Evolutionary conservation across 805 yeast species (phyloP), one percentile per base, ranked within the genome.

Genomic region (Suhomyces sp.): DNA sequence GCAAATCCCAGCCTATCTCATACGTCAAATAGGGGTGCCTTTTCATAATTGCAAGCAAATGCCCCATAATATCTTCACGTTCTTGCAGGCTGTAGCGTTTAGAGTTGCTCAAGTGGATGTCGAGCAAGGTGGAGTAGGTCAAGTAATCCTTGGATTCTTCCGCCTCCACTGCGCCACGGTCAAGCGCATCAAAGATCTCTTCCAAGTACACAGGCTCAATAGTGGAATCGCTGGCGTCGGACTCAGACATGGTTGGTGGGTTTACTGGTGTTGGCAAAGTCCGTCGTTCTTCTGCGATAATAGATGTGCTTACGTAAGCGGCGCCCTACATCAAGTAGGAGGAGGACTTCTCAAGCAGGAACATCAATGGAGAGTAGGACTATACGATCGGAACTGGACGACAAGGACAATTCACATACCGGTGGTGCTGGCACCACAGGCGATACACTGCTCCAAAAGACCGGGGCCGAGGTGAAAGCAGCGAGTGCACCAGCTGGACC

Each of bases 1-100:
- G 97, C n/a, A 92, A 64, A 67, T 92, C 97, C 97, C 97, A 92
- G 2, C 96, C 96, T 55, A 91, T 83, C 58, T 86, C 87, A 44
- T 79, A 75, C 0, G 84, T 73, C 29, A 90, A 68, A 9, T 77
- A 78, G 15, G 76, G 73, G 63, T 87, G 66, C 0, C 63, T 68
- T 2, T 50, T 42, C 31, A 90, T 67, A 0, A 83, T 70, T 0
- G 69, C 72, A 9, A 68, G 58, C 12, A 91, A 57, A 3, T 72
- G 69, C 0, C 64, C 68, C 46, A 90, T 67, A n/a, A 88, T 64
- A 48, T 58, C 51, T 2, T 70, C 73, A 51, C 82, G 79, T 49
- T 88, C 89, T 0, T 72, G 79, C 42, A 69, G 67, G 9, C 77
- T 58, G 64, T 75, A 86, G 6, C 71, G 60, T 4, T 58, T 33